phyloP scores from a whole-genome alignment of 106 monocot genomes.

The Allium fistulosum region DNA sequence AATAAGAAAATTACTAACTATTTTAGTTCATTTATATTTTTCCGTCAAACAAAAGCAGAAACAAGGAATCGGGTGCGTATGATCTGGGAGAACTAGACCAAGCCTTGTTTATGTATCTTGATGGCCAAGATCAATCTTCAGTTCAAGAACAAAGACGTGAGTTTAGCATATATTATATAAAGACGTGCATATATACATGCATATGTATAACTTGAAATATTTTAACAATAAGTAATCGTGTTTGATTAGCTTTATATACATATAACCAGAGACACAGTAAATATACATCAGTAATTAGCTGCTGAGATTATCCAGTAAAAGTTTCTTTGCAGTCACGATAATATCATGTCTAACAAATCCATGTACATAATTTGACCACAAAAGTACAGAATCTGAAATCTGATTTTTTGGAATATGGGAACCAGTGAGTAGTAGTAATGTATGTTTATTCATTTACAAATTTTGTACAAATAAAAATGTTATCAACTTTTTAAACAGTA shows the following conservation, averaged over 20 bases:
- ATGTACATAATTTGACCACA: slow-evolving; percentile 1
- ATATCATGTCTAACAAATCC: slow-evolving; percentile 25
- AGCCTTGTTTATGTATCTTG: slow-evolving; percentile 77
- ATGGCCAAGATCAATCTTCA: slow-evolving; percentile 59
- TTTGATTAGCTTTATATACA: background rate
- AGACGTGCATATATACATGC: background rate
- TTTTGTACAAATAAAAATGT: background rate
- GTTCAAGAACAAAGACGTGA: slow-evolving; percentile 67
- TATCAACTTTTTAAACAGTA: background rate
- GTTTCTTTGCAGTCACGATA: slow-evolving; percentile 14
- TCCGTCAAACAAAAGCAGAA: slow-evolving; percentile 9
- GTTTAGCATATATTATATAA: slow-evolving; percentile 7
- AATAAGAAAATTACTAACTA: too few species aligned
- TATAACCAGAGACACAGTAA: background rate
- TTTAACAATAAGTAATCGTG: background rate
- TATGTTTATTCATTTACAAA: background rate
- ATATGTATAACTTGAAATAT: background rate
- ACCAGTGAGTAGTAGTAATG: background rate
- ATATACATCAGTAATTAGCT: background rate
- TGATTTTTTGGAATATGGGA: background rate
- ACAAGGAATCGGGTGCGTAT: slow-evolving; percentile 40
- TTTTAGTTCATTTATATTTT: too few species aligned
- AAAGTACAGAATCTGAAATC: background rate
- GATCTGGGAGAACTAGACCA: slow-evolving; percentile 89
- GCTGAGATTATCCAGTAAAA: background rate